Percentiles rank a stretch among this genome's conserved stretches.
Conservation (phyloP, 106 monocot genomes). For the Iris macrosiphon region DNA sequence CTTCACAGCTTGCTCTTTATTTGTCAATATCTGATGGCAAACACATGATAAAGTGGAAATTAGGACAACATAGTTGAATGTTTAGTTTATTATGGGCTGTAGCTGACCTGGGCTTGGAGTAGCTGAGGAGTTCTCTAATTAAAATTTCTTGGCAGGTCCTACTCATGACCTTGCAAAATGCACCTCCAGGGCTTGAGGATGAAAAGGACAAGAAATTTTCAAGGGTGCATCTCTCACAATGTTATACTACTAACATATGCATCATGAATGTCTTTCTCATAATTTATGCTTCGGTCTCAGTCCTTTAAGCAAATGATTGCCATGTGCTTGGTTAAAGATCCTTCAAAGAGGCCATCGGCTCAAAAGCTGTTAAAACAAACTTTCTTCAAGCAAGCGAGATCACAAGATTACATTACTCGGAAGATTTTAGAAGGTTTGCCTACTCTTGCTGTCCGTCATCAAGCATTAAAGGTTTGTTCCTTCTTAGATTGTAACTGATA, state of each 20-base stretch:
- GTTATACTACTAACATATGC: not conserved
- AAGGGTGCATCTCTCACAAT: conserved; percentile 40
- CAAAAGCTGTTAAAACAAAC: conserved; percentile 72
- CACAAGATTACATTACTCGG: conserved; percentile 58
- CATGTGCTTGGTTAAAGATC: conserved; percentile 92
- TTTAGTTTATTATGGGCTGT: too few relatives aligned
- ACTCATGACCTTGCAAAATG: conserved; percentile 86
- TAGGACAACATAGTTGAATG: too few relatives aligned
- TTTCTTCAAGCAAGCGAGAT: conserved; percentile 90
- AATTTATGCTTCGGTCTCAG: conserved; percentile 16
- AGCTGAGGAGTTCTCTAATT: conserved; percentile 6
- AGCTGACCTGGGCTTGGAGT: too few relatives aligned
- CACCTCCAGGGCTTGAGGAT: conserved; percentile 74
- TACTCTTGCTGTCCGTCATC: conserved; percentile 64
- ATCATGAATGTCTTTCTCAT: conserved; percentile 3
- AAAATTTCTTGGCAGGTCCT: conserved; percentile 40
- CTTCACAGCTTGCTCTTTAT: too few relatives aligned
- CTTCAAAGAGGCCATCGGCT: conserved; percentile 75
- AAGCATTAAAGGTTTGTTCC: conserved; percentile 56
- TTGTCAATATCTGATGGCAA: too few relatives aligned
- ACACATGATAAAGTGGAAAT: too few relatives aligned
- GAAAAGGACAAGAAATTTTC: conserved; percentile 84
- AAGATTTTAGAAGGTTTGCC: conserved; percentile 78
- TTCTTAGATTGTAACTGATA: not conserved
- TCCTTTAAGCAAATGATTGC: conserved; percentile 82